Conservation (phyloP, 2,329 filamentous ascomycete species). For the Fusarium sororula region DNA sequence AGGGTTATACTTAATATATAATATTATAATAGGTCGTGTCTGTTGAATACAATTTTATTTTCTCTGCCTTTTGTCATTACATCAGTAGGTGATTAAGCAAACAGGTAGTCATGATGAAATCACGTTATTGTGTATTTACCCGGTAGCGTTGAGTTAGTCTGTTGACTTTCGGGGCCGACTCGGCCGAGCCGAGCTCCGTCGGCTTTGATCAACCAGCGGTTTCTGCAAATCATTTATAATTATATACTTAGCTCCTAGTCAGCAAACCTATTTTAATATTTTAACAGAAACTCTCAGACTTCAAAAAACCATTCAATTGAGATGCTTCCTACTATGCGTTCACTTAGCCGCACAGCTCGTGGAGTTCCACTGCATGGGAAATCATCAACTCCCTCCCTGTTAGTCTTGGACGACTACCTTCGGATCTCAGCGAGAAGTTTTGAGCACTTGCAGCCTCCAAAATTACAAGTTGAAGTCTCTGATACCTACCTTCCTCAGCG, state of each 20-base stretch:
- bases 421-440: not conserved
- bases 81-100: no score
- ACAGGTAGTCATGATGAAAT: no score
- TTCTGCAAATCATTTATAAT: not conserved
- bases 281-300: fast-evolving
- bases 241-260: not conserved
- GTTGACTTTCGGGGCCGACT: not conserved
- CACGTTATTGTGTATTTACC: not conserved
- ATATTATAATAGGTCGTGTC: no score
- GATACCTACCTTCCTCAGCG: not conserved
- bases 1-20: no score
- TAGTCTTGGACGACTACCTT: not conserved
- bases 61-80: no score
- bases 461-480: not conserved
- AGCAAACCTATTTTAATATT: fast-evolving
- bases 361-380: not conserved
- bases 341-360: not conserved
- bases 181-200: not conserved
- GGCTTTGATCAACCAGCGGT: not conserved
- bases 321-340: not conserved
- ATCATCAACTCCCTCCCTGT: not conserved
- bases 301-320: fast-evolving
- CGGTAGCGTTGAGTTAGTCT: not conserved
- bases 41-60: no score
- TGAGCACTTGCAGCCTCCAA: not conserved